These are phyloP conservation scores for Lactifluus pinguis DNA, from an alignment of 768 basidiomycete genomes.

Conservation along the genomic window DNA sequence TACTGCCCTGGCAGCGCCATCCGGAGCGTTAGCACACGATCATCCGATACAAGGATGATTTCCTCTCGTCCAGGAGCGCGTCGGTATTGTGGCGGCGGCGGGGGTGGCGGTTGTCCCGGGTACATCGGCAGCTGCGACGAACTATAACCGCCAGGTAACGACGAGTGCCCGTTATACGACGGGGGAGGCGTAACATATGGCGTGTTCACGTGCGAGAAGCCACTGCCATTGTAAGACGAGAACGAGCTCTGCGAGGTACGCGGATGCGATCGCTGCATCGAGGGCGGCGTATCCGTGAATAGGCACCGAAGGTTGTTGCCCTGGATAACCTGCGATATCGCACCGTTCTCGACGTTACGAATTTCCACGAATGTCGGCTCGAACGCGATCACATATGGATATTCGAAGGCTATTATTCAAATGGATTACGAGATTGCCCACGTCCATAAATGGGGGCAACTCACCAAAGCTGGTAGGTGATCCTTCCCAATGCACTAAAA, in stretches of 20 bases:
- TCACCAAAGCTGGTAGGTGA: constrained; percentile 87
- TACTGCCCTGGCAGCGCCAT: constrained; percentile 30
- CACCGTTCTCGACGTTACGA: constrained; percentile 87
- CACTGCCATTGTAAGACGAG: constrained; percentile 7
- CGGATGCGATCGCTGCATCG: constrained; percentile 54
- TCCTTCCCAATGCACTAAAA: constrained; percentile 98
- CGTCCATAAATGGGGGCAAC: constrained; percentile 24
- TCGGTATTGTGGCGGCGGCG: constrained; percentile 29
- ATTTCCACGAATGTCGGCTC: constrained; percentile 96
- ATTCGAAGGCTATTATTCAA: constrained; percentile 70
- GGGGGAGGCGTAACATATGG: not conserved
- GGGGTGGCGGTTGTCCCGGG: constrained; percentile 30
- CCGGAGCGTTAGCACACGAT: constrained; percentile 67
- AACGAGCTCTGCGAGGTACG: constrained; percentile 21
- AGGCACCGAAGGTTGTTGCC: constrained; percentile 83
- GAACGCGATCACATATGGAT: constrained; percentile 94
- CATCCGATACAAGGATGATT: constrained; percentile 85
- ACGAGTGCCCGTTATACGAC: constrained; percentile 7
- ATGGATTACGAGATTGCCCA: not conserved
- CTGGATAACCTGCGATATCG: constrained; percentile 90
- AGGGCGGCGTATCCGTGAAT: constrained; percentile 90
- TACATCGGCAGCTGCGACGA: constrained; percentile 32
- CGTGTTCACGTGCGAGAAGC: not conserved
- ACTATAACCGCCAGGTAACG: constrained; percentile 1
- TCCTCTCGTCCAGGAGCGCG: constrained; percentile 58